Percentiles rank a stretch among this genome's conserved stretches.
These are phyloP conservation scores for Neofusicoccum cordaticola DNA, from an alignment of 2,329 filamentous ascomycete species.

Conservation along the genomic window DNA sequence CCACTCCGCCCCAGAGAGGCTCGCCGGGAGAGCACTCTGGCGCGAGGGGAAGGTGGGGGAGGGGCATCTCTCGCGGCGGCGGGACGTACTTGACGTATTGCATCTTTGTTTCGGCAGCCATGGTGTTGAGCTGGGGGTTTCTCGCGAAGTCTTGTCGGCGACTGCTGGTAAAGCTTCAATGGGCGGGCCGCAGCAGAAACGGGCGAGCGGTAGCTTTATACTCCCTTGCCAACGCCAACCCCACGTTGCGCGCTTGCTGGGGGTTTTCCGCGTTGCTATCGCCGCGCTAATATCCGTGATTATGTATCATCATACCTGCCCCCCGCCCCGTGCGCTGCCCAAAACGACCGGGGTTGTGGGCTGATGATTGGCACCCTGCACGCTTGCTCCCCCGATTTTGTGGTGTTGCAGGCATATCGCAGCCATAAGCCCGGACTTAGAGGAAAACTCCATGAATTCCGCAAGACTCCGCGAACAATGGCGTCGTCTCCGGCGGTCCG, in stretches of 20 bases:
- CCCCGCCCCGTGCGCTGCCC: too few relatives aligned
- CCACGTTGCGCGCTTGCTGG: too few relatives aligned
- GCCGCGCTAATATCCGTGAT: too few relatives aligned
- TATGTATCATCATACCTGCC: too few relatives aligned
- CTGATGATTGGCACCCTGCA: too few relatives aligned
- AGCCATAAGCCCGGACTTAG: background rate
- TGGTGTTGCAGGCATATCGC: too few relatives aligned
- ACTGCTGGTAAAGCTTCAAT: background rate
- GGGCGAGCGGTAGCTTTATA: background rate
- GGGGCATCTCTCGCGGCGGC: background rate
- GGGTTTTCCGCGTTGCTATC: too few relatives aligned
- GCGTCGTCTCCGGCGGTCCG: background rate
- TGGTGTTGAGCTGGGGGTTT: background rate
- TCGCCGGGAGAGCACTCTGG: background rate
- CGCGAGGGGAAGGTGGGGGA: background rate
- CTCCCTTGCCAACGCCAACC: too few relatives aligned
- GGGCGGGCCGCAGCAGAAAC: background rate
- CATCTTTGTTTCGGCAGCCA: slow-evolving; percentile 29
- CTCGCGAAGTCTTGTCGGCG: background rate
- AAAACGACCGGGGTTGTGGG: too few relatives aligned
- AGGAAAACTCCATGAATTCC: background rate
- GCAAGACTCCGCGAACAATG: background rate
- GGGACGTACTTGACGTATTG: slow-evolving; percentile 37
- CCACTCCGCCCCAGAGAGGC: background rate
- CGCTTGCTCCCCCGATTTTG: too few relatives aligned